Evolutionary conservation across 1,139 yeast genomes (phyloP), one percentile per base, ranked within the genome.

Genomic region (Geotrichum australiense): DNA sequence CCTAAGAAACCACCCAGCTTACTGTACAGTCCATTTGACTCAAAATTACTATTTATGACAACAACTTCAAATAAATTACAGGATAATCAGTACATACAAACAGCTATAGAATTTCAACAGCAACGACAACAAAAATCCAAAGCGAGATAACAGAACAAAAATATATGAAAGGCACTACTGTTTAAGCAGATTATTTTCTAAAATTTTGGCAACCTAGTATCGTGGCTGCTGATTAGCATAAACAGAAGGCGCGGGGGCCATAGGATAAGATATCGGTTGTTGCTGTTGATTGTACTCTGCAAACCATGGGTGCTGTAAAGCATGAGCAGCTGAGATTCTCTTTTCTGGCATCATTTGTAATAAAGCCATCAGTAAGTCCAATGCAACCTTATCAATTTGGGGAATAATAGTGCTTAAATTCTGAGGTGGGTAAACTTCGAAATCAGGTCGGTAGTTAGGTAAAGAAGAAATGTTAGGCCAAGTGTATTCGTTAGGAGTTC

Each of bases 241-340:
- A 2, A 35, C 41, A 21, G 36, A 34, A 18, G 35, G 38, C 12
- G 37, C 38, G 19, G 32, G 27, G 38, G 14, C 29, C 38, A 29
- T 5, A 20, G 41, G 5, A 21, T 33, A 33, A n/a, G n/a, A n/a
- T n/a, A n/a, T n/a, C 8, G 34, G 28, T 25, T 35, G 33, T 4
- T 40, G 19, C 30, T 41, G 37, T 12, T 43, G 47, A 21, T 53
- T 46, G 45, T 79, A 80, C 57, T 89, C 96, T 43, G 83, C 83
- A 62, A 91, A 89, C 96, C 96, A 91, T 3, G 95, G 94, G 59
- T 89, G 96, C 55, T 82, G 91, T 53, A 91, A 72, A 2, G 96
- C 95, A 60, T 85, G 95, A 51, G 91, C 74, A 4, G 97, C 96
- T 35, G 93, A 78, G 32, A 91, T 77, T 60, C 98, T 74, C 51